Conservation (phyloP, 2,329 filamentous ascomycete species). For the Clonostachys solani region DNA sequence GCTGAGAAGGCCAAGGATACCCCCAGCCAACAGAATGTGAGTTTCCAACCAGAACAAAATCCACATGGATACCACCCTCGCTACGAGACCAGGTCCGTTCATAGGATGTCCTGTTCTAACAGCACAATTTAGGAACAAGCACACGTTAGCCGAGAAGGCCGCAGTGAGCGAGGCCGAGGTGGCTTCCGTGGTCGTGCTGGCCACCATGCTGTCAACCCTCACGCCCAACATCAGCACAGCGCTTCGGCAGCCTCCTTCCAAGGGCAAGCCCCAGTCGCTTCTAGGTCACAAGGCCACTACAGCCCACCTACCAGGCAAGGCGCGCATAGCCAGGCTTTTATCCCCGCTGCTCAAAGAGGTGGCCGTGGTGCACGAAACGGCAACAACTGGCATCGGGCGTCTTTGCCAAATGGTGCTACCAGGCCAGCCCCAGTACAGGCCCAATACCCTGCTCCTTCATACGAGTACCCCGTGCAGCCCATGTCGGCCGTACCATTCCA, state of each 20-base stretch:
- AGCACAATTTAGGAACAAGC: not conserved
- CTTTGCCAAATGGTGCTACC: constrained; percentile 26
- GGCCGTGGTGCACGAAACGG: constrained; percentile 22
- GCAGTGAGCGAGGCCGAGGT: constrained; percentile 36
- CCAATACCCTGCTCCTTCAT: constrained; percentile 18
- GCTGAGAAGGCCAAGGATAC: constrained; percentile 37
- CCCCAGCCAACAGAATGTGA: constrained; percentile 14
- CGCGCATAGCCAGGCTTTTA: constrained; percentile 25
- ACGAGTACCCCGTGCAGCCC: constrained; percentile 35
- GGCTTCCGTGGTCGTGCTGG: constrained; percentile 40
- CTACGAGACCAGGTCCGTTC: no score
- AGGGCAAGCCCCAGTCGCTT: constrained; percentile 24
- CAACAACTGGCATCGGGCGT: constrained; percentile 31
- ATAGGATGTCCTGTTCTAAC: no score
- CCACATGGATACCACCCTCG: no score
- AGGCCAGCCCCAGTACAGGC: constrained; percentile 29
- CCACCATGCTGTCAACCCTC: constrained; percentile 29
- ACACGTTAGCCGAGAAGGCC: constrained; percentile 22
- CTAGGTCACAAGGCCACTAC: constrained; percentile 30
- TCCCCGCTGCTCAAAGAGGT: constrained; percentile 22
- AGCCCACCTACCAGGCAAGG: constrained; percentile 39
- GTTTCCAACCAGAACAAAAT: no score
- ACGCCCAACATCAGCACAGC: constrained; percentile 24
- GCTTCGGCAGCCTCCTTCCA: constrained; percentile 16
- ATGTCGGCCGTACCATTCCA: constrained; percentile 27